Conservation (phyloP, 2,329 filamentous ascomycete species). For the Didymella pomorum region DNA sequence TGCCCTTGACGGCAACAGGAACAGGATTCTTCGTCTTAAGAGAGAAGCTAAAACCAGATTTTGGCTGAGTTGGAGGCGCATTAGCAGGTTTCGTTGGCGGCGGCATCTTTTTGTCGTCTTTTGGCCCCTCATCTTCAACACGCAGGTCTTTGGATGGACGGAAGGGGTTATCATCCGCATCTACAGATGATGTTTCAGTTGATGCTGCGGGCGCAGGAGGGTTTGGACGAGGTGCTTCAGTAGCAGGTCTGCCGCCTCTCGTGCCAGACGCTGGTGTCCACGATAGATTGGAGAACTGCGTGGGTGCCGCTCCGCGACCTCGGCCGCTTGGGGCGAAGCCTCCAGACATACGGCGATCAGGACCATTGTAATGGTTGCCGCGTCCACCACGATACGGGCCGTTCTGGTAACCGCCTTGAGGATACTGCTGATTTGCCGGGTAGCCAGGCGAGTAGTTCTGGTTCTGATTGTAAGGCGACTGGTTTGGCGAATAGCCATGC, state of each 20-base stretch:
- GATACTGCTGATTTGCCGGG: constrained; percentile 62
- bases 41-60: constrained; percentile 80
- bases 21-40: constrained; percentile 77
- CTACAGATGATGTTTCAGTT: constrained; percentile 48
- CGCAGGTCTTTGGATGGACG: constrained; percentile 70
- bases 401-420: constrained; percentile 62
- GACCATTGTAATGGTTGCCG: constrained; percentile 62
- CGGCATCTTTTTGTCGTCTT: constrained; percentile 62
- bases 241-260: constrained; percentile 59
- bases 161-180: constrained; percentile 68
- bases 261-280: constrained; percentile 70
- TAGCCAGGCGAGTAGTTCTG: constrained; percentile 52
- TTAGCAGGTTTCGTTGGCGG: constrained; percentile 60
- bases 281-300: constrained; percentile 71
- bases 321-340: constrained; percentile 58
- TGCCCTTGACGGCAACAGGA: constrained; percentile 60
- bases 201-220: constrained; percentile 25
- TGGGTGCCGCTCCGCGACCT: constrained; percentile 59
- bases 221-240: constrained; percentile 47
- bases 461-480: constrained; percentile 61
- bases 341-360: constrained; percentile 55
- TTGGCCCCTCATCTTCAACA: constrained; percentile 67
- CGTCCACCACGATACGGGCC: constrained; percentile 63
- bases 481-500: constrained; percentile 65
- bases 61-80: constrained; percentile 61